Conservation (phyloP, 306 rosid species). For the Rubus parviflorus region DNA sequence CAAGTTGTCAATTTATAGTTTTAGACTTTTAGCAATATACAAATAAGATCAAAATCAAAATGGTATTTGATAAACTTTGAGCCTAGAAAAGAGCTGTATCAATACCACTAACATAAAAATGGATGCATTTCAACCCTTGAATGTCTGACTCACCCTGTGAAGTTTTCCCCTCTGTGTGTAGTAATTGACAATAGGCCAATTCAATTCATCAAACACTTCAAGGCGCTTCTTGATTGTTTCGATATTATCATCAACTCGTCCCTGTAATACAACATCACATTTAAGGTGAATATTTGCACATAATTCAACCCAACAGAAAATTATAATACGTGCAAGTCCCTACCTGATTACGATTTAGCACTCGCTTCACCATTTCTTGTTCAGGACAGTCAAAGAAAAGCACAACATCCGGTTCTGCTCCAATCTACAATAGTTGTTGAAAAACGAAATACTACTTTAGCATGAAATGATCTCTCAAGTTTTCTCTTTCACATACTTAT, state of each 20-base stretch:
- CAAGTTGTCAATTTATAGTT: not conserved
- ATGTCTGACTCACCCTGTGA: conserved; percentile 46
- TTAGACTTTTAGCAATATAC: not conserved
- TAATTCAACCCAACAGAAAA: not conserved
- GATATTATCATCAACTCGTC: conserved; percentile 92
- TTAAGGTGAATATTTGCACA: conserved; percentile 25
- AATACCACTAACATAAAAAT: not conserved
- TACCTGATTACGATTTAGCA: conserved; percentile 87
- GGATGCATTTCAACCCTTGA: not conserved
- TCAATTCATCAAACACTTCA: conserved; percentile 64
- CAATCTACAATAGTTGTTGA: conserved; percentile 48
- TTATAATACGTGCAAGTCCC: conserved; percentile 23
- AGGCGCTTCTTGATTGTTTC: conserved; percentile 87
- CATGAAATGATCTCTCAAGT: conserved; percentile 2
- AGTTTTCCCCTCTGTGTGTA: conserved; percentile 78
- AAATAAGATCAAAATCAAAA: conserved; percentile 6
- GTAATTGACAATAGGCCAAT: conserved; percentile 76
- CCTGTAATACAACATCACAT: conserved; percentile 50
- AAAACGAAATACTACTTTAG: conserved; percentile 13
- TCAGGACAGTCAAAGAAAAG: conserved; percentile 96
- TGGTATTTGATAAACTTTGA: not conserved
- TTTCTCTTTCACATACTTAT: not conserved
- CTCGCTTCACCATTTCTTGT: conserved; percentile 92
- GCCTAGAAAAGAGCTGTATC: conserved; percentile 14
- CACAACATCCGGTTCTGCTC: conserved; percentile 75